These are phyloP conservation scores for Candida smagusa DNA, from an alignment of 1,139 yeast species.

Conservation along the genomic window DNA sequence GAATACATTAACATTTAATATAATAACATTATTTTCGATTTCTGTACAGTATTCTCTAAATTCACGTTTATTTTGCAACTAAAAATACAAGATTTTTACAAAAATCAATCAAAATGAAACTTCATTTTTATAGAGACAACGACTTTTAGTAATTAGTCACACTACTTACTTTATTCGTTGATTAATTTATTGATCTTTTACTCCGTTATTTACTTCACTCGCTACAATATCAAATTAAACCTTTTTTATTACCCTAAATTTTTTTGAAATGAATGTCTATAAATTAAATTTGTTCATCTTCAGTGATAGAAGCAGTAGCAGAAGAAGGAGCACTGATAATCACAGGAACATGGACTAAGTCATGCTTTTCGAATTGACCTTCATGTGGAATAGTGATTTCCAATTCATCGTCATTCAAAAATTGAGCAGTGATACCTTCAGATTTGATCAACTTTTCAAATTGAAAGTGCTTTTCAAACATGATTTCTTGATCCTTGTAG, in stretches of 20 bases:
- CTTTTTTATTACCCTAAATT: not conserved
- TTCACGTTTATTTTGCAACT: too few species aligned
- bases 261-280: constrained; percentile 1
- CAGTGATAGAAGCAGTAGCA: constrained; percentile 10
- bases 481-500: constrained; percentile 39
- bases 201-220: too few species aligned
- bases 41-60: too few species aligned
- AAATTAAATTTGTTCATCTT: constrained; percentile 9
- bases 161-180: too few species aligned
- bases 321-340: constrained; percentile 13
- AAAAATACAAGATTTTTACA: too few species aligned
- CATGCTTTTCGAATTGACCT: constrained; percentile 20
- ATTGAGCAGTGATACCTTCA: constrained; percentile 38
- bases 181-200: too few species aligned
- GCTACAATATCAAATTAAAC: not conserved
- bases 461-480: constrained; percentile 45
- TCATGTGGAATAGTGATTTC: constrained; percentile 44
- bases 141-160: too few species aligned
- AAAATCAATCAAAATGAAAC: too few species aligned
- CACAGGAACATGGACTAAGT: constrained; percentile 25
- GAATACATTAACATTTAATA: too few species aligned
- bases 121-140: too few species aligned
- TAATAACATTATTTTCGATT: too few species aligned
- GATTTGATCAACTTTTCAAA: constrained; percentile 42
- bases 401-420: constrained; percentile 39